Percentiles rank a stretch among this genome's conserved stretches.
phyloP scores from a whole-genome alignment of 768 basidiomycete species.

The Rubroboletus satanas region DNA sequence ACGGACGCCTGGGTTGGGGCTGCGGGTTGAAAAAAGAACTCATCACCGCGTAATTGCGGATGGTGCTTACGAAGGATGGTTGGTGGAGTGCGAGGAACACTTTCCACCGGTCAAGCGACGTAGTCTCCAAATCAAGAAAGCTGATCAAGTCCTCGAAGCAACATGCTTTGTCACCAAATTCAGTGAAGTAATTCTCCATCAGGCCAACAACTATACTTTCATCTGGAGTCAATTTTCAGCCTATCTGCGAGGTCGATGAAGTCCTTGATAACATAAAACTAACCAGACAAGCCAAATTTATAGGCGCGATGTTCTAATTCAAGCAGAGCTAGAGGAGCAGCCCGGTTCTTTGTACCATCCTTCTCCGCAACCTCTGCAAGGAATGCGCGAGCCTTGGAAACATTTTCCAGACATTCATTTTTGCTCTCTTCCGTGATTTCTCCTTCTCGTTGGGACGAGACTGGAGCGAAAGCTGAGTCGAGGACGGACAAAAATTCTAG shows the following conservation, averaged over 20 bases:
- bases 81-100: constrained; percentile 48
- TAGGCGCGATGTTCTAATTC: constrained; percentile 67
- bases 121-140: constrained; percentile 51
- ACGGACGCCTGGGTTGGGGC: constrained; percentile 40
- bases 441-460: constrained; percentile 24
- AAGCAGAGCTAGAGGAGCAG: constrained; percentile 66
- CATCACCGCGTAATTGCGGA: constrained; percentile 5
- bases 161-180: constrained; percentile 76
- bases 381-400: constrained; percentile 46
- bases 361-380: constrained; percentile 54
- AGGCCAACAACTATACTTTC: constrained; percentile 40
- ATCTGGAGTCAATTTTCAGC: constrained; percentile 37
- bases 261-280: not conserved
- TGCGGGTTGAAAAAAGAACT: constrained; percentile 16
- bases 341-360: constrained; percentile 71
- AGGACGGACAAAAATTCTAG: constrained; percentile 74
- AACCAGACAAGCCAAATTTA: constrained; percentile 44
- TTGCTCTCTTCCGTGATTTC: constrained; percentile 36
- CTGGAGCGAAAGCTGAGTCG: constrained; percentile 56
- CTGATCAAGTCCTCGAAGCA: constrained; percentile 83
- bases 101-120: constrained; percentile 49
- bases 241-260: not conserved
- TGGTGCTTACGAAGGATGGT: constrained; percentile 44
- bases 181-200: constrained; percentile 64
- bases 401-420: constrained; percentile 34